Evolutionary conservation across 257 asterid genomes (phyloP).

Genomic region (Lantana camara): DNA sequence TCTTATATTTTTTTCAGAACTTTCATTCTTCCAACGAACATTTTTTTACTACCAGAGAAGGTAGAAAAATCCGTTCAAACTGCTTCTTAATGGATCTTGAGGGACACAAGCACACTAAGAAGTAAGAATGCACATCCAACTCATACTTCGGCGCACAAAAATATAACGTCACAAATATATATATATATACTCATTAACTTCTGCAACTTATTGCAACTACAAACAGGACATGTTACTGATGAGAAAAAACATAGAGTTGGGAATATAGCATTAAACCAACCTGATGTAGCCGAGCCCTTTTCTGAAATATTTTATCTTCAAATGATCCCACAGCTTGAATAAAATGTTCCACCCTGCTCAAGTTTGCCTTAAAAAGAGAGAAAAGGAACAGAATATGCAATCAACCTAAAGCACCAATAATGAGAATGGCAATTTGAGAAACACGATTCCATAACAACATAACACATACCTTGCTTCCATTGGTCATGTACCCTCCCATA

Average conservation of each 20-base stretch:
- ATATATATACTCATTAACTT: conserved; percentile 1
- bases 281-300: conserved; percentile 90
- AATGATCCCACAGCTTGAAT: conserved; percentile 95
- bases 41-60: not conserved
- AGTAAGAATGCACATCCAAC: conserved; percentile 11
- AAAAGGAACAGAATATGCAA: conserved; percentile 15
- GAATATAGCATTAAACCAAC: conserved; percentile 41
- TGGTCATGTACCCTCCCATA: conserved; percentile 85
- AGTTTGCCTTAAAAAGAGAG: conserved; percentile 65
- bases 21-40: too few species aligned
- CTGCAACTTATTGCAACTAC: not conserved
- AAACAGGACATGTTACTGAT: not conserved
- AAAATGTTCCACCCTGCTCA: conserved; percentile 79
- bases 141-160: not conserved
- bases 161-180: conserved; percentile 12
- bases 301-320: conserved; percentile 90
- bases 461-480: conserved; percentile 78
- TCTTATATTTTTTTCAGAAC: too few species aligned
- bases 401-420: conserved; percentile 18
- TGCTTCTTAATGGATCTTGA: not conserved
- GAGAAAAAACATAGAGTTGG: not conserved
- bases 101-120: conserved; percentile 10
- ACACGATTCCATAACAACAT: conserved; percentile 15
- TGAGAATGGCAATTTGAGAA: not conserved
- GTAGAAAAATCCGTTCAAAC: not conserved